These are phyloP conservation scores for Cercospora brassicicola DNA, from an alignment of 2,329 filamentous ascomycete species.

Conservation along the genomic window DNA sequence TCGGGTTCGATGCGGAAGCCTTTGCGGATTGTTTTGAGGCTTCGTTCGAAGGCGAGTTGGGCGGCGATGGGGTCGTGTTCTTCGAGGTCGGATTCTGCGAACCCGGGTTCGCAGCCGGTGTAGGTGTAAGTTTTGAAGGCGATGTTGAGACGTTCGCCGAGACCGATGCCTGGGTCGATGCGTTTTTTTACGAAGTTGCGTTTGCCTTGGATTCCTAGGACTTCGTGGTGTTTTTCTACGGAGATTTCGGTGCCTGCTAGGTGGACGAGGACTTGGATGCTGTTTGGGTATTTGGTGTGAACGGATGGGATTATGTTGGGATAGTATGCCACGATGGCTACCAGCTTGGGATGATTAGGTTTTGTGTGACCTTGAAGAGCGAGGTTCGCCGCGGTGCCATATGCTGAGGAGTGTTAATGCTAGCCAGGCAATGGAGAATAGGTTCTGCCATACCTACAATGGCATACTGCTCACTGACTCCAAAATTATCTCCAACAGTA, in stretches of 20 bases:
- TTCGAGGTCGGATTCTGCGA: slow-evolving; percentile 69
- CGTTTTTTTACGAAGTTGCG: slow-evolving; percentile 50
- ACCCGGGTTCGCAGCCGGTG: slow-evolving; percentile 59
- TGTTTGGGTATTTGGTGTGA: slow-evolving; percentile 46
- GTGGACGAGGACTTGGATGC: slow-evolving; percentile 57
- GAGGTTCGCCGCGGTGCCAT: slow-evolving; percentile 61
- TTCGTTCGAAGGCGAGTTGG: slow-evolving; percentile 68
- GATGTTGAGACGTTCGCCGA: slow-evolving; percentile 49
- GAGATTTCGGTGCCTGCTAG: slow-evolving; percentile 55
- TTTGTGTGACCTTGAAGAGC: slow-evolving; percentile 60
- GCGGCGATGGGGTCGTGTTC: slow-evolving; percentile 65
- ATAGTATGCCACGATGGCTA: slow-evolving; percentile 64
- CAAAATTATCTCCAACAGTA: slow-evolving; percentile 55
- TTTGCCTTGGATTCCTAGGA: slow-evolving; percentile 57
- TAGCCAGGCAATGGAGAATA: not conserved
- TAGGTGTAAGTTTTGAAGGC: slow-evolving; percentile 56
- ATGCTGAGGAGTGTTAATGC: slow-evolving; percentile 48
- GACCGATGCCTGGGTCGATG: slow-evolving; percentile 54
- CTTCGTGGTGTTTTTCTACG: slow-evolving; percentile 51
- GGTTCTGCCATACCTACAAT: slow-evolving; percentile 56
- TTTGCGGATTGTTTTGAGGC: slow-evolving; percentile 58
- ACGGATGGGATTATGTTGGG: slow-evolving; percentile 58
- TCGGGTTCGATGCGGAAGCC: slow-evolving; percentile 57
- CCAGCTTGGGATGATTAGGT: slow-evolving; percentile 56
- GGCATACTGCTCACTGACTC: slow-evolving; percentile 60